phyloP scores from a whole-genome alignment of 345 rosid genomes.

The Ceriops decandra region DNA sequence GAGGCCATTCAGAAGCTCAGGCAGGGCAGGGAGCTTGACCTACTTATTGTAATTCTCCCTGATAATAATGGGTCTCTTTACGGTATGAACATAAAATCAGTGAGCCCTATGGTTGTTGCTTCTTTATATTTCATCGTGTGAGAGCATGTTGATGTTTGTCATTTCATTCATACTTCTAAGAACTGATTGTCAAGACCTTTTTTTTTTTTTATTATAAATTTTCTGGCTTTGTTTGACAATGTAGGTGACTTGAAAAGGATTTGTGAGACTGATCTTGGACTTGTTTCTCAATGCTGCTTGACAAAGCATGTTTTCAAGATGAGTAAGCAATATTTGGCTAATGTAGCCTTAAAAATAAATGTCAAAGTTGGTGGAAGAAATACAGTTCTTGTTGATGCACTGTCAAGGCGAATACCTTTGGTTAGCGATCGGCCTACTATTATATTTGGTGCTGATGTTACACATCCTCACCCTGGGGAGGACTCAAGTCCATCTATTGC shows the following conservation, averaged over 20 bases:
- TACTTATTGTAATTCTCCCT: constrained; percentile 88
- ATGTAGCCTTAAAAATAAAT: constrained; percentile 89
- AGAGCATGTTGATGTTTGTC: not conserved
- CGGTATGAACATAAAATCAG: constrained; percentile 41
- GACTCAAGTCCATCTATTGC: constrained; percentile 99
- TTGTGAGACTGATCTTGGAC: constrained; percentile 97
- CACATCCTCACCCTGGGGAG: constrained; percentile 99
- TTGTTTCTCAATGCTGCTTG: constrained; percentile 96
- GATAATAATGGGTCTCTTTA: constrained; percentile 97
- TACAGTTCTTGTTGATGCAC: constrained; percentile 91
- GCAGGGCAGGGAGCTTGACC: constrained; percentile 77
- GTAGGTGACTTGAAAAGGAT: constrained; percentile 95
- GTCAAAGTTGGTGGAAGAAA: constrained; percentile 99
- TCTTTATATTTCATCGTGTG: not conserved
- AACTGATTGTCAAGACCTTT: not conserved
- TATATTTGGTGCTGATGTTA: constrained; percentile 99
- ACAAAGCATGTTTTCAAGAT: constrained; percentile 81
- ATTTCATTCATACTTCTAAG: not conserved
- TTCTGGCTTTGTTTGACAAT: not conserved
- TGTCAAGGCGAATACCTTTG: constrained; percentile 86
- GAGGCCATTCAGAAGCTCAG: constrained; percentile 71
- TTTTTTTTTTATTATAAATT: not conserved
- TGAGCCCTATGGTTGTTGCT: not conserved
- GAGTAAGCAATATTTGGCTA: constrained; percentile 90
- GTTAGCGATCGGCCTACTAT: constrained; percentile 94